Conservation (phyloP, 2,329 filamentous ascomycete species). For the Arthrinium phaeospermum region DNA sequence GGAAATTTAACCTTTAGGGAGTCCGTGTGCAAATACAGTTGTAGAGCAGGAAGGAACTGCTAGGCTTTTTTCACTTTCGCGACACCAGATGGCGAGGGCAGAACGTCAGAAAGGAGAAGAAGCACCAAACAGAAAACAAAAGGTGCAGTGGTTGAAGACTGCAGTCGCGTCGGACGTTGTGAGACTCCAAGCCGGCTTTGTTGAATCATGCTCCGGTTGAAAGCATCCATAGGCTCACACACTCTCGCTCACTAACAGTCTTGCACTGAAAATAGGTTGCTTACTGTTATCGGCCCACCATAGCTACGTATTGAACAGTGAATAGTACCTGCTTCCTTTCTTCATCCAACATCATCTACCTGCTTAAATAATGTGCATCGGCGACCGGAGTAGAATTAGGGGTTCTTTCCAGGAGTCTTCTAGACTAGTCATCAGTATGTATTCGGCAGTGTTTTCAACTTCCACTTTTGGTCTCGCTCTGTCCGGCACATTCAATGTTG, state of each 20-base stretch:
- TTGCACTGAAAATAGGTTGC: background rate
- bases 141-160: background rate
- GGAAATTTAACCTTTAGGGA: background rate
- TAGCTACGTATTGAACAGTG: background rate
- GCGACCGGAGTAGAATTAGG: background rate
- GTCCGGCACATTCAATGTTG: background rate
- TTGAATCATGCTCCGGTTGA: constrained; percentile 14
- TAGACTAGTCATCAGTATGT: background rate
- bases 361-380: background rate
- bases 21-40: background rate
- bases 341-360: background rate
- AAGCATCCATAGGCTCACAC: background rate
- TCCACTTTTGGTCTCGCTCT: background rate
- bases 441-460: background rate
- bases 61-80: background rate
- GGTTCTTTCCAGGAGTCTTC: background rate
- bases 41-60: background rate
- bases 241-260: background rate
- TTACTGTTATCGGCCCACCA: background rate
- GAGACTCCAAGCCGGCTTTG: background rate
- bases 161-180: background rate
- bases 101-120: background rate
- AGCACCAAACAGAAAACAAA: constrained; percentile 7
- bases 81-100: background rate
- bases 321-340: background rate